Evolutionary conservation across 257 asterid species (phyloP), one percentile per base, ranked within the genome.

Genomic region (Nicotiana tomentosiformis): DNA sequence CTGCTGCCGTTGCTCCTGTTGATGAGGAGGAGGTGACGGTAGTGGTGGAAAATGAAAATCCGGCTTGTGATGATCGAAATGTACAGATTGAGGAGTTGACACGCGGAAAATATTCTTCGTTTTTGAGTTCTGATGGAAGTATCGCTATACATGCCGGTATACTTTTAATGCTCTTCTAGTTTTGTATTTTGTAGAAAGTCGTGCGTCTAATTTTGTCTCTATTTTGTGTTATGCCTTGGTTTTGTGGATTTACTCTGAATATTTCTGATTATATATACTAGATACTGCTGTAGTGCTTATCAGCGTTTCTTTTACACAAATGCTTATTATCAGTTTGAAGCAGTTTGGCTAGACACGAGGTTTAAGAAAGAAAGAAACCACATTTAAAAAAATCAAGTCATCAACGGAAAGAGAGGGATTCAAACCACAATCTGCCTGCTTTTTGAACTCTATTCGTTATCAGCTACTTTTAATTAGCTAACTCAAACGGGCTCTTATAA

Each of bases 131-230:
- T 17, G 96, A 92, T 88, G 98, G 94, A 55, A 95, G 98, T 92
- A 84, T 95, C 32, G 92, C 98, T 18, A 88, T 95, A 90, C 98
- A 95, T 90, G 98, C 96, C 74, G 98, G 98, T 95, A 92, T 57
- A 90, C 35, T 26, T 37, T 3, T 64, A 26, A 57, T 46, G 29
- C 14, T 20, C 46, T 70, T 43, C 3, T 7, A 43, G 11, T 43
- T 4, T 55, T 37, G n/a, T 69, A 37, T 69, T 39, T 69, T 69
- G 30, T 55, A 39, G 49, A 43, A 69, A 69, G 56, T 69, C 35
- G 3, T n/a, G 39, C 35, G 58, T 70, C 58, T 70, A 35, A 29
- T 35, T 68, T 17, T 58, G 49, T 58, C 29, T 58, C 29, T 20
- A n/a, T 5, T n/a, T 10, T n/a, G 29, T n/a, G 66, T 60, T 60